Percentiles rank a stretch among this genome's conserved stretches.
These are phyloP conservation scores for Murraya paniculata DNA, from an alignment of 345 rosid genomes.

Conservation along the genomic window DNA sequence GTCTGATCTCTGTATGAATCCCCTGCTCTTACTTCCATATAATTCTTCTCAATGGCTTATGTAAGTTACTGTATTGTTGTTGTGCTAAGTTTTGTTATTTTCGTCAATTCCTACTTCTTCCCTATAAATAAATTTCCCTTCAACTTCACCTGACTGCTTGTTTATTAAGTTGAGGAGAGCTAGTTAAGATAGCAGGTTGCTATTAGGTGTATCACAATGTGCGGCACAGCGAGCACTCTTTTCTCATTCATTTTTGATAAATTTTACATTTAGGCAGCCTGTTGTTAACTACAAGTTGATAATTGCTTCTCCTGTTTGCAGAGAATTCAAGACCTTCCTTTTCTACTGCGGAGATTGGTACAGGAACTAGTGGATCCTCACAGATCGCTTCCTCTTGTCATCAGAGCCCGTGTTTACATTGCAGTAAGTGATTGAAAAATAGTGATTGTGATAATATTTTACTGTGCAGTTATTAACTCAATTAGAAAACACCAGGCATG, in stretches of 20 bases:
- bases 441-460: not conserved
- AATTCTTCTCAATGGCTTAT: not conserved
- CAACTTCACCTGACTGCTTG: not conserved
- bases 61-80: not conserved
- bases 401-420: constrained; percentile 73
- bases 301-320: constrained; percentile 23
- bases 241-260: not conserved
- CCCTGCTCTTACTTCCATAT: not conserved
- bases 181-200: not conserved
- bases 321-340: constrained; percentile 95
- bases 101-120: not conserved
- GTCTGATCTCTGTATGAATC: not conserved
- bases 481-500: not conserved
- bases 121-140: not conserved
- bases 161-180: not conserved
- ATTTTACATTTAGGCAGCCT: not conserved
- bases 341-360: constrained; percentile 68
- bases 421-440: constrained; percentile 54
- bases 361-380: constrained; percentile 76
- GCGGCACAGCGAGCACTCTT: not conserved
- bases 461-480: not conserved
- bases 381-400: constrained; percentile 85
- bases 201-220: not conserved
- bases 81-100: not conserved
- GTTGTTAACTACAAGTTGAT: not conserved